Conservation (phyloP, 1,284 basidiomycete genomes). For the Rhodotorula sp. region DNA sequence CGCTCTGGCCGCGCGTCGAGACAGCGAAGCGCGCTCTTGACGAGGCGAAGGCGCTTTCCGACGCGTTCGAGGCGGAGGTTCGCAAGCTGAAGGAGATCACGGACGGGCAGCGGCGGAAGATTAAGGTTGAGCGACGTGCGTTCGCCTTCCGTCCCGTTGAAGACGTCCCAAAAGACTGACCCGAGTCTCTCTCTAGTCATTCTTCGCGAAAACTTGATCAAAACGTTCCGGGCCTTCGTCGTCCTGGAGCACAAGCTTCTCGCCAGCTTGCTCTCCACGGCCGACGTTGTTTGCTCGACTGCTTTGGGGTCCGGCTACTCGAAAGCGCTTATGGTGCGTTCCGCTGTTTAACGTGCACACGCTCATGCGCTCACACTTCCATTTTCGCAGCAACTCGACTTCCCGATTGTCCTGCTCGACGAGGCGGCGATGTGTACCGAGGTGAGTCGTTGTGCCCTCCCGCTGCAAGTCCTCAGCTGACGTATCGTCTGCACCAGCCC, state of each 20-base stretch:
- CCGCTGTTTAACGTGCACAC: constrained; percentile 17
- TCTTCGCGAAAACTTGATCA: constrained; percentile 40
- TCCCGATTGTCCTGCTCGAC: constrained; percentile 89
- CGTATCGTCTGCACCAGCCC: constrained; percentile 50
- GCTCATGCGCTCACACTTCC: constrained; percentile 15
- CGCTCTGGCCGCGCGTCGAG: constrained; percentile 55
- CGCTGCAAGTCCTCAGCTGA: background rate
- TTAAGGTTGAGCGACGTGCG: constrained; percentile 1
- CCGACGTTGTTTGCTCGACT: constrained; percentile 51
- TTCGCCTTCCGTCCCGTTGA: constrained; percentile 48
- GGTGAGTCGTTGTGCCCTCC: constrained; percentile 19
- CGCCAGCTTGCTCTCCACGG: constrained; percentile 47
- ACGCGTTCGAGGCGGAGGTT: constrained; percentile 24
- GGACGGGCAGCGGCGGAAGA: too few relatives aligned
- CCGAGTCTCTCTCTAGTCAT: constrained; percentile 17
- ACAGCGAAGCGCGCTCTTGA: constrained; percentile 48
- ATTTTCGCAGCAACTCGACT: constrained; percentile 64
- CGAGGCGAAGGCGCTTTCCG: constrained; percentile 25
- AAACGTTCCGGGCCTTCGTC: constrained; percentile 42
- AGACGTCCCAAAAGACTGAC: constrained; percentile 25
- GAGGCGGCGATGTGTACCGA: constrained; percentile 96
- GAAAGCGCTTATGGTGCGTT: constrained; percentile 36
- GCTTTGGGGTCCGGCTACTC: constrained; percentile 41
- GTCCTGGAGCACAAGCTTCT: constrained; percentile 46
- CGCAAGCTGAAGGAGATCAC: constrained; percentile 35